Conservation (phyloP, 1,284 basidiomycete species). For the Ceratobasidium sp. region DNA sequence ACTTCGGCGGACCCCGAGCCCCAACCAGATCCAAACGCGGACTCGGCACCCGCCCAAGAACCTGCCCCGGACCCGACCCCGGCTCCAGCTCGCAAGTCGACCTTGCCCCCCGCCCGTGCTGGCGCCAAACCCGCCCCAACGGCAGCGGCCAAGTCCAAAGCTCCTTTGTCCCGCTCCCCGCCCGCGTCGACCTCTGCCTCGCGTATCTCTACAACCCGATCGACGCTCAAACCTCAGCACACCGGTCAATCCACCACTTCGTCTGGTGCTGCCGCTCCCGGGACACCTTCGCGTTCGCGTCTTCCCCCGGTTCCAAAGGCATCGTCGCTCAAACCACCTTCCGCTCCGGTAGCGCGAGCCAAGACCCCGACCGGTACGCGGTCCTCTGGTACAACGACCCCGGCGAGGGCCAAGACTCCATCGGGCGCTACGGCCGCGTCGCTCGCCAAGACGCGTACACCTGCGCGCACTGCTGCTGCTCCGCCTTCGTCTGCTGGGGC, state of each 20-base stretch:
- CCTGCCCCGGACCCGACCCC: constrained; percentile 1
- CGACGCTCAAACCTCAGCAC: constrained; percentile 17
- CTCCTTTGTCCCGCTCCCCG: not conserved
- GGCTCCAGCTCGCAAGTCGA: constrained; percentile 5
- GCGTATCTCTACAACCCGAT: not conserved
- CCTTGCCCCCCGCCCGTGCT: constrained; percentile 7
- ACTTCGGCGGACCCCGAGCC: not conserved
- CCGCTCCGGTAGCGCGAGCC: not conserved
- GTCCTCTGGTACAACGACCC: not conserved
- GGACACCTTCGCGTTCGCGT: constrained; percentile 29
- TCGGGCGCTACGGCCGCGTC: constrained; percentile 31
- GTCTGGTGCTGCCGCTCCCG: not conserved
- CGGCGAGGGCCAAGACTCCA: constrained; percentile 18
- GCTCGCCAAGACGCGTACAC: constrained; percentile 21
- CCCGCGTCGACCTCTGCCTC: constrained; percentile 21
- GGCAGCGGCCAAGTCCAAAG: constrained; percentile 12
- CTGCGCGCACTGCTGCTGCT: constrained; percentile 12
- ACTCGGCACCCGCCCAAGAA: constrained; percentile 7
- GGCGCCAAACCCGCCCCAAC: constrained; percentile 2
- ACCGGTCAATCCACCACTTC: constrained; percentile 20
- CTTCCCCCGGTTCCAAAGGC: constrained; percentile 19
- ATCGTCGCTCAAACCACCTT: constrained; percentile 21
- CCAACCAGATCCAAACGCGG: constrained; percentile 18
- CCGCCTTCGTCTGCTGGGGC: constrained; percentile 13
- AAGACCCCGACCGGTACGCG: constrained; percentile 15